Conservation (phyloP, 352 stramenopile genomes). For the Elongisporangium undulatum region DNA sequence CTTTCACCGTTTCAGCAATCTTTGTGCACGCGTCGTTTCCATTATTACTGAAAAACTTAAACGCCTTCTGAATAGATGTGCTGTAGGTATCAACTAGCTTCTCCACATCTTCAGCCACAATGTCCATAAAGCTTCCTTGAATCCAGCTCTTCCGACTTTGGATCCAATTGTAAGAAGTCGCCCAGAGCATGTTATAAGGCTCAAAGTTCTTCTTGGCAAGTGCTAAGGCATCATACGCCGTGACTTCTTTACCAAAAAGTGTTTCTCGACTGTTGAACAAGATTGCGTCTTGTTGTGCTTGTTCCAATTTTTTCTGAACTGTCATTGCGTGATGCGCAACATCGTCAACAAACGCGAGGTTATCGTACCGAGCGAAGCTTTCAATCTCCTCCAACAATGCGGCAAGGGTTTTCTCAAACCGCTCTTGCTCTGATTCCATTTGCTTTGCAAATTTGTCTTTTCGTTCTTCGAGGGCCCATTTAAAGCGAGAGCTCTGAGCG, state of each 20-base stretch:
- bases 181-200: constrained; percentile 92
- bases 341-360: constrained; percentile 86
- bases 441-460: constrained; percentile 89
- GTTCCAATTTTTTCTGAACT: constrained; percentile 85
- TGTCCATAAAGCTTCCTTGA: constrained; percentile 85
- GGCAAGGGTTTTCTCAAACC: constrained; percentile 86
- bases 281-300: constrained; percentile 87
- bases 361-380: constrained; percentile 85
- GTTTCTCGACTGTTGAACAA: constrained; percentile 93
- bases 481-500: constrained; percentile 74
- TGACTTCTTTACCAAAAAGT: constrained; percentile 88
- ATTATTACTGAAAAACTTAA: constrained; percentile 90
- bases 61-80: constrained; percentile 87
- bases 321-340: constrained; percentile 82
- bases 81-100: constrained; percentile 84
- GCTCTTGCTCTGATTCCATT: constrained; percentile 93
- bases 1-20: constrained; percentile 87
- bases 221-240: constrained; percentile 83
- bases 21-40: constrained; percentile 74
- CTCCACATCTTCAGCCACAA: constrained; percentile 92
- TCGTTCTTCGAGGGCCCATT: constrained; percentile 69
- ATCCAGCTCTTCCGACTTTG: constrained; percentile 91
- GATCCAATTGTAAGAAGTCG: constrained; percentile 89
- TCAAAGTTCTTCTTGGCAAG: constrained; percentile 93
- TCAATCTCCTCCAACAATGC: constrained; percentile 86